phyloP scores from a whole-genome alignment of 1,284 basidiomycete genomes.

The Amylostereum areolatum region DNA sequence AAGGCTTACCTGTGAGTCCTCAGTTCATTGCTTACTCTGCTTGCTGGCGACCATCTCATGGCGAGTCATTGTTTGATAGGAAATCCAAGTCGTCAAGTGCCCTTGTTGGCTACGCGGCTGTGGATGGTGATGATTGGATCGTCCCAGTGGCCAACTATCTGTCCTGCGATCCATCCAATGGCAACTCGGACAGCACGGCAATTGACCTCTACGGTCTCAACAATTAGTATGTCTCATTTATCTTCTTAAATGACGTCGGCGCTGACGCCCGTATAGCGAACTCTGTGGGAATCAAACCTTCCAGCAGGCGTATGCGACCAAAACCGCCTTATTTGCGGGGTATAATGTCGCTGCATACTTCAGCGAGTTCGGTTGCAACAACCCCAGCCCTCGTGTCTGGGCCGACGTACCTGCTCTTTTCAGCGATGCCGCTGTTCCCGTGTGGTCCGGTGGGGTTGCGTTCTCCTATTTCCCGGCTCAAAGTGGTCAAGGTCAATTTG shows the following conservation, averaged over 20 bases:
- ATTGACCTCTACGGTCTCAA: constrained; percentile 86
- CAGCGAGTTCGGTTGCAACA: constrained; percentile 84
- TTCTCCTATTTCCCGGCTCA: constrained; percentile 83
- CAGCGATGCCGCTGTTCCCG: constrained; percentile 63
- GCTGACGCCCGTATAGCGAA: constrained; percentile 35
- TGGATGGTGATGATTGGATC: constrained; percentile 71
- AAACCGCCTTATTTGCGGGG: constrained; percentile 50
- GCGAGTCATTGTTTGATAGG: constrained; percentile 27
- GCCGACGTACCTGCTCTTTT: constrained; percentile 76
- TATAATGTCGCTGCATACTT: constrained; percentile 85
- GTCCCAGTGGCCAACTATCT: constrained; percentile 75
- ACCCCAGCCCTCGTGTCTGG: constrained; percentile 65
- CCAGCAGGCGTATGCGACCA: constrained; percentile 45
- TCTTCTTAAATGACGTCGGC: constrained; percentile 5
- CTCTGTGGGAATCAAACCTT: constrained; percentile 77
- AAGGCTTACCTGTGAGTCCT: constrained; percentile 74
- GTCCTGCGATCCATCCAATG: constrained; percentile 60
- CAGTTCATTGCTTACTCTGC: neutral
- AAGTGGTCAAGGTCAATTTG: constrained; percentile 65
- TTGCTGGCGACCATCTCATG: constrained; percentile 1
- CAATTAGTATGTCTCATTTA: constrained; percentile 52
- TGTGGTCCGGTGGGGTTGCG: constrained; percentile 86
- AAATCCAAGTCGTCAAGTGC: constrained; percentile 61
- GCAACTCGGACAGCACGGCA: constrained; percentile 51
- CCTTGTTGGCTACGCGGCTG: constrained; percentile 83